Evolutionary conservation across 495 filamentous ascomycete genomes (phyloP).

Genomic region (Neurospora sp.): DNA sequence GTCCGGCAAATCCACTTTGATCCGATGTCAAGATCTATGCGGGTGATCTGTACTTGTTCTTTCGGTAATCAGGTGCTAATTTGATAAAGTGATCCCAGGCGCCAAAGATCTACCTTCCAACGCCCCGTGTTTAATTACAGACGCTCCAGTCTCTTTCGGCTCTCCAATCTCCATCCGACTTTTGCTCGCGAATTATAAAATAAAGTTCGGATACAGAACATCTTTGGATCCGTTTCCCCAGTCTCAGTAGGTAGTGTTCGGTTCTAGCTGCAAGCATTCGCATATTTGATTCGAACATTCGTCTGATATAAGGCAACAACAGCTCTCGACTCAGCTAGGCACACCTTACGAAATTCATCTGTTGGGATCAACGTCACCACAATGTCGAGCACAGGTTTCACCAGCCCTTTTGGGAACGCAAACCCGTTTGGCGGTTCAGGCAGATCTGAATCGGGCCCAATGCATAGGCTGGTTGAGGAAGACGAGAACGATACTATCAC

Average conservation of each 20-base stretch:
- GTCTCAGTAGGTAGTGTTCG: neutral
- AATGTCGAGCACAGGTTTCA: slow-evolving; percentile 45
- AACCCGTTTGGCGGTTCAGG: slow-evolving; percentile 39
- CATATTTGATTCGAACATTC: neutral
- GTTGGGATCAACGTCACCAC: slow-evolving; percentile 1
- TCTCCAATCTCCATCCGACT: neutral
- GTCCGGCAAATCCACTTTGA: neutral
- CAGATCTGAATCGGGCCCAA: slow-evolving; percentile 26
- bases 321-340: neutral
- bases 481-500: slow-evolving; percentile 48
- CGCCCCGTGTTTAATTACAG: neutral
- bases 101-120: neutral
- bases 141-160: neutral
- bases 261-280: neutral
- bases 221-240: neutral
- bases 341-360: neutral
- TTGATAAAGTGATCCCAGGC: neutral
- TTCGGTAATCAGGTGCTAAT: neutral
- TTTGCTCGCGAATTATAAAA: neutral
- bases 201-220: neutral
- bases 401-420: slow-evolving; percentile 43
- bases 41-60: neutral
- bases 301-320: neutral
- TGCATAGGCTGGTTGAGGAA: slow-evolving; percentile 47
- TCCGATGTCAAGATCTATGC: neutral